phyloP scores from a whole-genome alignment of 169 alveolate species.

The Eimeria sp. region DNA sequence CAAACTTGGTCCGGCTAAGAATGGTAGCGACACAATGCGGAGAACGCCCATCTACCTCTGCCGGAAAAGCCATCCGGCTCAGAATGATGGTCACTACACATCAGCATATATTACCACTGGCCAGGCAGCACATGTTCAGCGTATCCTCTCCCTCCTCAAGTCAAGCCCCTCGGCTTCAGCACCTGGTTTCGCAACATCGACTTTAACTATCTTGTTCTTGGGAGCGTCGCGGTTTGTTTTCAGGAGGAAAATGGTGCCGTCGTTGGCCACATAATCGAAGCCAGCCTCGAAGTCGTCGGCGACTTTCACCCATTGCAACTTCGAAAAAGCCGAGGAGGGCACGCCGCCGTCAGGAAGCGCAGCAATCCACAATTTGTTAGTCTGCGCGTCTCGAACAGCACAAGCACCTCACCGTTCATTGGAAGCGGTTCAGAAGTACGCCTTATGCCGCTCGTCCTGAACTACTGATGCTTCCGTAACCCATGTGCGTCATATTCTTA shows the following conservation, averaged over 20 bases:
- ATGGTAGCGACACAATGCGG: neutral
- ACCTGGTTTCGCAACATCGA: conserved; percentile 47
- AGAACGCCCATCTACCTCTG: neutral
- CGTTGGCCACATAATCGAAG: conserved; percentile 63
- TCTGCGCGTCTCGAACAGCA: conserved; percentile 13
- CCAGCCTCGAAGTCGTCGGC: conserved; percentile 58
- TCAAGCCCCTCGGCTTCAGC: neutral
- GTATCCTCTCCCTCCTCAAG: neutral
- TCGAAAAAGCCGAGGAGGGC: neutral
- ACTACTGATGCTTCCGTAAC: neutral
- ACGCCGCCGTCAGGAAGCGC: neutral
- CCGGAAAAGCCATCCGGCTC: neutral
- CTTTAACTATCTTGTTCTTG: conserved; percentile 32
- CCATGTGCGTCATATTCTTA: neutral
- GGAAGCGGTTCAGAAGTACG: neutral
- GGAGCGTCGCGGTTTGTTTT: conserved; percentile 74
- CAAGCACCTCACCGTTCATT: neutral
- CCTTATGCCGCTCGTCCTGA: neutral
- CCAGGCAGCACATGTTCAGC: neutral
- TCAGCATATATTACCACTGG: neutral
- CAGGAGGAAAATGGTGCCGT: conserved; percentile 40
- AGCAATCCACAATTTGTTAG: conserved; percentile 73
- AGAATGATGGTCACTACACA: neutral
- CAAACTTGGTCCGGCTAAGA: neutral
- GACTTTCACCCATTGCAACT: conserved; percentile 45